phyloP scores from a whole-genome alignment of 805 yeast species.

The Jamesozyma lodderae region DNA sequence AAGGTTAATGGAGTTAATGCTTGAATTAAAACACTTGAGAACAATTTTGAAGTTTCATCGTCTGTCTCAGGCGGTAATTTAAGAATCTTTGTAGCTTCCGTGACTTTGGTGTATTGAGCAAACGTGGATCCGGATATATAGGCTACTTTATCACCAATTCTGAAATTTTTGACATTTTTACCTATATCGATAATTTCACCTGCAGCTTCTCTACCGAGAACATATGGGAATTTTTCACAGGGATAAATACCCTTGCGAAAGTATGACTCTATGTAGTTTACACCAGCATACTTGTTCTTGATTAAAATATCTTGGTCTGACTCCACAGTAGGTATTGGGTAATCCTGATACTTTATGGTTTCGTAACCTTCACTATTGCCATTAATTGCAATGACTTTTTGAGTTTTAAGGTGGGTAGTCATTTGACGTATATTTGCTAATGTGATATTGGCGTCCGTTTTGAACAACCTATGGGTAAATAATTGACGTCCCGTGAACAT shows the following conservation, averaged over 20 bases:
- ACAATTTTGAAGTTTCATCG: constrained; percentile 43
- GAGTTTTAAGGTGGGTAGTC: constrained; percentile 38
- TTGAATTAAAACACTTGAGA: constrained; percentile 57
- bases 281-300: constrained; percentile 68
- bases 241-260: constrained; percentile 76
- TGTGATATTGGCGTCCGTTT: too few species aligned
- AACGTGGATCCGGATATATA: constrained; percentile 47
- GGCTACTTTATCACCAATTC: constrained; percentile 65
- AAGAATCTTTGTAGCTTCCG: constrained; percentile 29
- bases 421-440: too few species aligned
- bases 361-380: constrained; percentile 48
- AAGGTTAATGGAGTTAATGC: constrained; percentile 77
- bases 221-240: constrained; percentile 41
- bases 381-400: constrained; percentile 46
- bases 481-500: too few species aligned
- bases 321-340: constrained; percentile 48
- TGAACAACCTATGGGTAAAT: too few species aligned
- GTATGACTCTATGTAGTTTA: constrained; percentile 76
- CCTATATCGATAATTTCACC: constrained; percentile 67
- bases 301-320: constrained; percentile 51
- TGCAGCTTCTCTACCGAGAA: constrained; percentile 65
- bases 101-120: constrained; percentile 61
- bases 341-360: constrained; percentile 48
- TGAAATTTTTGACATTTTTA: constrained; percentile 40
- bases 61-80: constrained; percentile 42